These are phyloP conservation scores for Dacryopinax spathularia DNA, from an alignment of 768 basidiomycete species.

Conservation along the genomic window DNA sequence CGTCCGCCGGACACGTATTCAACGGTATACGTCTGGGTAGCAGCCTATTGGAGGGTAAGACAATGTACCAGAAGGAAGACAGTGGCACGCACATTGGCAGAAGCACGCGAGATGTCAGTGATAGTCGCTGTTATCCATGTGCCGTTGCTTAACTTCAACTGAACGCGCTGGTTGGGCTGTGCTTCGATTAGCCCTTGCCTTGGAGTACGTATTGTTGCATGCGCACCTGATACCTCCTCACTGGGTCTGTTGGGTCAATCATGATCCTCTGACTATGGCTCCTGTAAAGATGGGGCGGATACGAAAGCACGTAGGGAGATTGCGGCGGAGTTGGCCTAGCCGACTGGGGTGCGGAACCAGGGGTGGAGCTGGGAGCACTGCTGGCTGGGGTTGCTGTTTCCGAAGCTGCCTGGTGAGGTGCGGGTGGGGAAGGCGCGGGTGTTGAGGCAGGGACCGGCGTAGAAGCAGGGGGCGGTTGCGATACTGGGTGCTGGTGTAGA, in stretches of 20 bases:
- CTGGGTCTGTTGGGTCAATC: conserved; percentile 2
- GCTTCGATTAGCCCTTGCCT: neutral
- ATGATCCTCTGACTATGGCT: conserved; percentile 2
- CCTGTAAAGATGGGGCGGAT: neutral
- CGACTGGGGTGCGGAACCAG: neutral
- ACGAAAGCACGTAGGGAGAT: neutral
- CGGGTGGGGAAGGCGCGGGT: neutral
- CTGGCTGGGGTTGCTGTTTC: neutral
- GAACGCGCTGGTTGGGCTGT: neutral
- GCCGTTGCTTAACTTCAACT: neutral
- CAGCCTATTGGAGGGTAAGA: neutral
- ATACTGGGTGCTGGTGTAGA: neutral
- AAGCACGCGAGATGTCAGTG: neutral
- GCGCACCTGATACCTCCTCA: conserved; percentile 1
- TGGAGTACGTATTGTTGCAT: neutral
- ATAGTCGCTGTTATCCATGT: neutral
- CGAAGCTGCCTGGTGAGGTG: neutral
- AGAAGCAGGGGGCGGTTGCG: neutral
- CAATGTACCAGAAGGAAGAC: neutral
- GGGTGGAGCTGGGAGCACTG: neutral
- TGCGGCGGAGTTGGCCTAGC: neutral
- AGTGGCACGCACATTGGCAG: neutral
- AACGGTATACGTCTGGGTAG: neutral
- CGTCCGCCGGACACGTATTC: neutral
- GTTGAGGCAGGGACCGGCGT: neutral